Conservation (phyloP, 768 basidiomycete genomes). For the Termitomyces sp. region DNA sequence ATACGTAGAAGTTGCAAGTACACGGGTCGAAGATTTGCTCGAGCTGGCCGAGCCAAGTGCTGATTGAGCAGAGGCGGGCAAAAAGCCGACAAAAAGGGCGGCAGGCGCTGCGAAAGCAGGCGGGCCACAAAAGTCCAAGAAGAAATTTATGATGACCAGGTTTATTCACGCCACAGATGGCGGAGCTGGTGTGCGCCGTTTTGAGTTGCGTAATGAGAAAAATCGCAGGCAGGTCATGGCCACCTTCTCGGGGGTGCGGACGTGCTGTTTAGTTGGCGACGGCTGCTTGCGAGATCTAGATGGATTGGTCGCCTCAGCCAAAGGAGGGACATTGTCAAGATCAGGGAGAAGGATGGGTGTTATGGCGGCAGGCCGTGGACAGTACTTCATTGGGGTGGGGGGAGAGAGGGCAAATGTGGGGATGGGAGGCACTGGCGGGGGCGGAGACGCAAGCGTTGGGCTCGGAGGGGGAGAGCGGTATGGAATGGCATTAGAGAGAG, state of each 20-base stretch:
- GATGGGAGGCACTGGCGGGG: conserved; percentile 56
- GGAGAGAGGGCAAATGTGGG: conserved; percentile 37
- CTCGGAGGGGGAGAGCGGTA: conserved; percentile 50
- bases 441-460: conserved; percentile 33
- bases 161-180: conserved; percentile 1
- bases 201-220: conserved; percentile 38
- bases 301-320: not conserved
- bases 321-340: not conserved
- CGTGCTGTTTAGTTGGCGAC: not conserved
- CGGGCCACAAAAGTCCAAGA: not conserved
- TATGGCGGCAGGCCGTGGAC: not conserved
- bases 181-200: conserved; percentile 11
- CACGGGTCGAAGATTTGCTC: not conserved
- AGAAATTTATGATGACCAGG: not conserved
- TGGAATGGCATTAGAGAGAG: conserved; percentile 31
- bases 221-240: conserved; percentile 48
- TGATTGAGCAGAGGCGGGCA: not conserved
- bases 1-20: not conserved
- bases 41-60: not conserved
- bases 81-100: not conserved
- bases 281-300: conserved; percentile 6
- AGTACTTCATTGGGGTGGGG: conserved; percentile 22
- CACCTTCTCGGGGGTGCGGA: conserved; percentile 25
- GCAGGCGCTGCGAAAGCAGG: not conserved
- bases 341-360: not conserved